phyloP scores from a whole-genome alignment of 192 early-diverging fungal genomes.

The Coemansia sp. region DNA sequence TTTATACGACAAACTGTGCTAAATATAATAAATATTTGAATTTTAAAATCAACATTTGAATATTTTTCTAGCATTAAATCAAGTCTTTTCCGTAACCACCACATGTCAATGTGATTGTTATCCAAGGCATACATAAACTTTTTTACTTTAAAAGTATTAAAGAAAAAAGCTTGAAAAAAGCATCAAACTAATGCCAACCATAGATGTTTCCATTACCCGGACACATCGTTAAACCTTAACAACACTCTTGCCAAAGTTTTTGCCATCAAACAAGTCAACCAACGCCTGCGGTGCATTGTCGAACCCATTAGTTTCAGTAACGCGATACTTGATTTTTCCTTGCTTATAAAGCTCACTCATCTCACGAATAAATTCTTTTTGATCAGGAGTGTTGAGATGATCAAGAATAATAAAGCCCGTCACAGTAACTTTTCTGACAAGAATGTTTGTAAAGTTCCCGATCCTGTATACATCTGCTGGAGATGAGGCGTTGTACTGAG shows the following conservation, averaged over 20 bases:
- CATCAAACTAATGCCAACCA: background rate
- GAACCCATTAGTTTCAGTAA: slow-evolving; percentile 60
- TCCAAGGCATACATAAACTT: too few species aligned
- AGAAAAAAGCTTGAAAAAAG: background rate
- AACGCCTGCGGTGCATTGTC: slow-evolving; percentile 64
- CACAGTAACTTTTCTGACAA: slow-evolving; percentile 57
- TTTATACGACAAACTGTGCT: background rate
- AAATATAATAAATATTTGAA: background rate
- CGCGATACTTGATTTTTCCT: slow-evolving; percentile 60
- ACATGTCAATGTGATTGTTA: too few species aligned
- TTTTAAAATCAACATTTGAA: background rate
- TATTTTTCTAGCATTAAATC: background rate
- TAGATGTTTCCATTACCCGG: background rate
- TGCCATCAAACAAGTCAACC: slow-evolving; percentile 60
- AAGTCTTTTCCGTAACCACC: background rate
- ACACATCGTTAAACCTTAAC: slow-evolving; percentile 46
- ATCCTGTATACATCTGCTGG: slow-evolving; percentile 50
- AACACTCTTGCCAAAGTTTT: slow-evolving; percentile 67
- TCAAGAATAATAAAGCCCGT: slow-evolving; percentile 67
- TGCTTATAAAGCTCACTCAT: slow-evolving; percentile 56
- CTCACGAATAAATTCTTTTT: slow-evolving; percentile 56
- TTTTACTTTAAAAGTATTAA: too few species aligned
- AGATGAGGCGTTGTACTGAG: slow-evolving; percentile 61
- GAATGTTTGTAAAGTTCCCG: slow-evolving; percentile 57
- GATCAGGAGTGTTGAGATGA: slow-evolving; percentile 36